These are phyloP conservation scores for Drechslerella coelobrocha DNA, from an alignment of 2,329 filamentous ascomycete genomes.

Conservation along the genomic window DNA sequence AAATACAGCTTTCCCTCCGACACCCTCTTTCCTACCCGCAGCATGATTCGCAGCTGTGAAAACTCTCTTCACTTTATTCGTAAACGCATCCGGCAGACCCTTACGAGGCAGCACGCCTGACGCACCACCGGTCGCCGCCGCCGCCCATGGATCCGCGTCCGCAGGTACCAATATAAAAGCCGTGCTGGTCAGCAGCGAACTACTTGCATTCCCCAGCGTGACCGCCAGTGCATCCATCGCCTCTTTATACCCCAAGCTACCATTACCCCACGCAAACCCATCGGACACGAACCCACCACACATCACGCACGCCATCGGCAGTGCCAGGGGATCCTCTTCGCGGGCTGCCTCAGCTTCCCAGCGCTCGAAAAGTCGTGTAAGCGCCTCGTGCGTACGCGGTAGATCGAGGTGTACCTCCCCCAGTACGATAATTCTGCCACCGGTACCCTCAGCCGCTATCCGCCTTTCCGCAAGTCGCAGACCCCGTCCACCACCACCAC, in stretches of 20 bases:
- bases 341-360: constrained; percentile 70
- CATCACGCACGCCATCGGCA: constrained; percentile 57
- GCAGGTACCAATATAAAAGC: constrained; percentile 94
- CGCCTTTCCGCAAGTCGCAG: constrained; percentile 50
- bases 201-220: constrained; percentile 82
- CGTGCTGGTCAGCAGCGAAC: constrained; percentile 75
- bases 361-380: constrained; percentile 76
- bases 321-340: constrained; percentile 59
- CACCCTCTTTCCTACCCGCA: constrained; percentile 65
- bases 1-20: constrained; percentile 79
- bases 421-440: constrained; percentile 71
- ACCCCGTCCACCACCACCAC: constrained; percentile 52
- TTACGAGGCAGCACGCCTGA: constrained; percentile 73
- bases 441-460: constrained; percentile 35
- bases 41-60: constrained; percentile 74
- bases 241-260: constrained; percentile 96
- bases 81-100: constrained; percentile 85
- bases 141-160: constrained; percentile 97
- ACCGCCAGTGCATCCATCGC: constrained; percentile 87
- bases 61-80: constrained; percentile 78
- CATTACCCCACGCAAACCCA: constrained; percentile 63
- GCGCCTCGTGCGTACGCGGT: constrained; percentile 78
- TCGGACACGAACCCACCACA: constrained; percentile 55
- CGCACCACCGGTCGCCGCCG: constrained; percentile 78
- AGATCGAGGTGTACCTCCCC: constrained; percentile 87